Evolutionary conservation across 129 eudicot species (phyloP).

Genomic region (Flaveria trinervia): DNA sequence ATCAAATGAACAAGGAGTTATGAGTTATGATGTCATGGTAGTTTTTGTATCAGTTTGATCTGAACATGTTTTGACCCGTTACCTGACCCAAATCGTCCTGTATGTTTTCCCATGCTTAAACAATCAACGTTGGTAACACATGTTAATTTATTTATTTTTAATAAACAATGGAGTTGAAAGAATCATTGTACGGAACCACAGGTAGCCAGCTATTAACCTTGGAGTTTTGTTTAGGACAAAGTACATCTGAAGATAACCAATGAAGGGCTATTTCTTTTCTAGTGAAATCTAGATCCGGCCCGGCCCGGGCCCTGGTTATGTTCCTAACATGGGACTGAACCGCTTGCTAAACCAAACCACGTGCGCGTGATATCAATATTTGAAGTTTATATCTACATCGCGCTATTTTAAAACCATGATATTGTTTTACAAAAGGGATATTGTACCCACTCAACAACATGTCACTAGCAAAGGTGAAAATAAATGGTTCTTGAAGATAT

Average conservation of each 20-base stretch:
- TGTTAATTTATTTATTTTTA: constrained; percentile 16
- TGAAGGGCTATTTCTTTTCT: constrained; percentile 32
- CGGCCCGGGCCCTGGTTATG: constrained; percentile 22
- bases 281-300: constrained; percentile 27
- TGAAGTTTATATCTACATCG: no score
- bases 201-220: constrained; percentile 45
- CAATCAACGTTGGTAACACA: constrained; percentile 15
- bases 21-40: no score
- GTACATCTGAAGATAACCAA: constrained; percentile 37
- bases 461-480: constrained; percentile 19
- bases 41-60: no score
- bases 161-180: neutral
- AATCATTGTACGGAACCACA: constrained; percentile 52
- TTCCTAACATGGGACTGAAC: neutral
- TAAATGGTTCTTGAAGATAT: constrained; percentile 32
- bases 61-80: no score
- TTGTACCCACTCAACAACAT: constrained; percentile 5
- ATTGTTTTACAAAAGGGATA: constrained; percentile 6
- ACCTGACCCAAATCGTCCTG: no score
- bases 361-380: no score
- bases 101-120: no score
- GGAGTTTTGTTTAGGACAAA: constrained; percentile 48
- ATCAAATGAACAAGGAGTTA: no score
- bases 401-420: no score
- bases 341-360: no score